phyloP scores from a whole-genome alignment of 176 grass and related monocot genomes.

The Dactylis glomerata region DNA sequence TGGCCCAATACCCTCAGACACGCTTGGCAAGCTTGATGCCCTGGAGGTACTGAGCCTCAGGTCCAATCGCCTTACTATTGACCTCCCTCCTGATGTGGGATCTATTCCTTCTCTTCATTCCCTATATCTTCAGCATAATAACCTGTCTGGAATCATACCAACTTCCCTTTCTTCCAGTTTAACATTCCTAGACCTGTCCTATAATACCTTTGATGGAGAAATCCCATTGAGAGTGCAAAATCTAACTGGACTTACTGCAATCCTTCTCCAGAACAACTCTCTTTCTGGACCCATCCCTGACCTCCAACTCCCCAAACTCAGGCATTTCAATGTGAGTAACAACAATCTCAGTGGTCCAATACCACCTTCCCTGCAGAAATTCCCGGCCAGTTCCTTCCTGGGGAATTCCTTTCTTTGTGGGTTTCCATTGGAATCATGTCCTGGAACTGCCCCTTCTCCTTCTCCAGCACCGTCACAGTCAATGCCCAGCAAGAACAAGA shows the following conservation, averaged over 20 bases:
- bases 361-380: slow-evolving; percentile 70
- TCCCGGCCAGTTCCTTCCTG: slow-evolving; percentile 68
- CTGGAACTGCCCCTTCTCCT: slow-evolving; percentile 57
- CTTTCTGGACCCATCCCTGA: slow-evolving; percentile 83
- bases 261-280: slow-evolving; percentile 93
- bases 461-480: slow-evolving; percentile 45
- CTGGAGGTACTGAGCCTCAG: slow-evolving; percentile 86
- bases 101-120: slow-evolving; percentile 89
- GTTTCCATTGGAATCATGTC: slow-evolving; percentile 56
- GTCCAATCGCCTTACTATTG: slow-evolving; percentile 77
- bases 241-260: slow-evolving; percentile 72
- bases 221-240: slow-evolving; percentile 80
- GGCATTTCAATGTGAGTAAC: slow-evolving; percentile 89
- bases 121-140: slow-evolving; percentile 93
- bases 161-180: slow-evolving; percentile 71
- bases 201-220: slow-evolving; percentile 81
- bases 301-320: slow-evolving; percentile 73
- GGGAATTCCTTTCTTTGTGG: slow-evolving; percentile 88
- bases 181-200: slow-evolving; percentile 85
- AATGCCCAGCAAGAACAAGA: slow-evolving; percentile 39
- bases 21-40: slow-evolving; percentile 87
- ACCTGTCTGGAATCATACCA: slow-evolving; percentile 83
- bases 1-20: slow-evolving; percentile 71
- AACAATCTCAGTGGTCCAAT: slow-evolving; percentile 92
- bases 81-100: slow-evolving; percentile 83